phyloP scores from a whole-genome alignment of 805 yeast species.

The Candida silvatica region DNA sequence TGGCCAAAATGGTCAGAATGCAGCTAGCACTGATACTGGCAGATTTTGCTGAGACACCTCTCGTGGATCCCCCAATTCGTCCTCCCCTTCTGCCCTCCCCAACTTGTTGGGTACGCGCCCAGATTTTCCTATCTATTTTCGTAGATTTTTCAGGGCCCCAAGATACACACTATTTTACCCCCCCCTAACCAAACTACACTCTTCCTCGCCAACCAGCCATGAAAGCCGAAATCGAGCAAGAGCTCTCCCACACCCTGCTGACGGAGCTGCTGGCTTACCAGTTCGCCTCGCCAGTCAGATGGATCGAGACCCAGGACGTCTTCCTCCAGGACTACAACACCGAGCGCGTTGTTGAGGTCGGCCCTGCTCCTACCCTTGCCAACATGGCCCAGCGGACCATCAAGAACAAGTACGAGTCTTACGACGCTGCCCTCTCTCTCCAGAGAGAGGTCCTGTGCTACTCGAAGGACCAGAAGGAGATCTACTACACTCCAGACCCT shows the following conservation, averaged over 20 bases:
- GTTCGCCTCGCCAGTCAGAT: slow-evolving; percentile 98
- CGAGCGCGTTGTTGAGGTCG: slow-evolving; percentile 96
- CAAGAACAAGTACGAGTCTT: slow-evolving; percentile 91
- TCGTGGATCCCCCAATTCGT: too few relatives aligned
- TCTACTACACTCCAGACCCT: slow-evolving; percentile 87
- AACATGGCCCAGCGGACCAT: slow-evolving; percentile 98
- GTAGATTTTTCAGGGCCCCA: too few relatives aligned
- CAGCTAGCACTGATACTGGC: too few relatives aligned
- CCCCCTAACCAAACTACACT: neutral
- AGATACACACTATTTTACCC: slow-evolving; percentile 1
- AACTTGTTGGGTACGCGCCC: too few relatives aligned
- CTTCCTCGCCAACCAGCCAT: too few relatives aligned
- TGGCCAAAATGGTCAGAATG: too few relatives aligned
- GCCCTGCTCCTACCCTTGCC: slow-evolving; percentile 97
- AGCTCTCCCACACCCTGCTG: slow-evolving; percentile 86
- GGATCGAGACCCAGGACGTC: slow-evolving; percentile 99
- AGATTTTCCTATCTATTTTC: too few relatives aligned
- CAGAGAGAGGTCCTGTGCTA: slow-evolving; percentile 93
- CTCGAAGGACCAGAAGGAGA: slow-evolving; percentile 92
- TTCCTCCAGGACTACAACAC: slow-evolving; percentile 89
- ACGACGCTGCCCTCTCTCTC: slow-evolving; percentile 92
- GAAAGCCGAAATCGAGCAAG: slow-evolving; percentile 97
- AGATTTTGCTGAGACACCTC: too few relatives aligned
- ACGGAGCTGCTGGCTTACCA: slow-evolving; percentile 97
- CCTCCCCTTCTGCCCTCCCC: too few relatives aligned